Evolutionary conservation across 1,139 yeast species (phyloP).

Genomic region (Debaryomyces robertsiae): DNA sequence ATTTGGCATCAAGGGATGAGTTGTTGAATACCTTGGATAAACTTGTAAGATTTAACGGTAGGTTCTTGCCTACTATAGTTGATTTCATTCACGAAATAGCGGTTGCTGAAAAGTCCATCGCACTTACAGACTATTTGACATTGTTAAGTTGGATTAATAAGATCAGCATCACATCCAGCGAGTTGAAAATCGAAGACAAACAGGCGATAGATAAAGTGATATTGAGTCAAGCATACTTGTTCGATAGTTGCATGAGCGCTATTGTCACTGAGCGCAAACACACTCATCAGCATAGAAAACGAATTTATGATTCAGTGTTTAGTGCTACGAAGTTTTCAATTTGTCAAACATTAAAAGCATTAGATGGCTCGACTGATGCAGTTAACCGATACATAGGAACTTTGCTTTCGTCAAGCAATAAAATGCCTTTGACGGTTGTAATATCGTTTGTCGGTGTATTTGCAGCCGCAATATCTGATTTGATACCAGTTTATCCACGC

Average conservation of each 20-base stretch:
- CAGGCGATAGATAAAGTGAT: constrained; percentile 19
- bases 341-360: constrained; percentile 19
- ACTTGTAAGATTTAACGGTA: constrained; percentile 34
- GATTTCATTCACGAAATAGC: constrained; percentile 42
- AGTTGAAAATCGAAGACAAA: constrained; percentile 22
- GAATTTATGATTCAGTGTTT: constrained; percentile 49
- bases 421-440: constrained; percentile 7
- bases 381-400: constrained; percentile 16
- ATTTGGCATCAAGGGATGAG: constrained; percentile 46
- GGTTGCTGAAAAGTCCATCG: constrained; percentile 36
- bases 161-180: constrained; percentile 13
- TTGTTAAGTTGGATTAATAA: constrained; percentile 58
- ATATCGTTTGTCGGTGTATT: constrained; percentile 42
- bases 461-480: constrained; percentile 37
- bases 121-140: constrained; percentile 57
- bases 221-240: constrained; percentile 26
- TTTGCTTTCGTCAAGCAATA: constrained; percentile 7
- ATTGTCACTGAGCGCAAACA: constrained; percentile 4
- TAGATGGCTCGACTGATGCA: constrained; percentile 13
- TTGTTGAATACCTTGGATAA: constrained; percentile 39
- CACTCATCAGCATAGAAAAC: constrained; percentile 38
- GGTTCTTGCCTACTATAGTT: constrained; percentile 34
- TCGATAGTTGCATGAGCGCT: constrained; percentile 22
- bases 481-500: constrained; percentile 45
- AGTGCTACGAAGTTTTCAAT: constrained; percentile 38